These are phyloP conservation scores for Carnegiea gigantea DNA, from an alignment of 179 eudicot species.

Conservation along the genomic window DNA sequence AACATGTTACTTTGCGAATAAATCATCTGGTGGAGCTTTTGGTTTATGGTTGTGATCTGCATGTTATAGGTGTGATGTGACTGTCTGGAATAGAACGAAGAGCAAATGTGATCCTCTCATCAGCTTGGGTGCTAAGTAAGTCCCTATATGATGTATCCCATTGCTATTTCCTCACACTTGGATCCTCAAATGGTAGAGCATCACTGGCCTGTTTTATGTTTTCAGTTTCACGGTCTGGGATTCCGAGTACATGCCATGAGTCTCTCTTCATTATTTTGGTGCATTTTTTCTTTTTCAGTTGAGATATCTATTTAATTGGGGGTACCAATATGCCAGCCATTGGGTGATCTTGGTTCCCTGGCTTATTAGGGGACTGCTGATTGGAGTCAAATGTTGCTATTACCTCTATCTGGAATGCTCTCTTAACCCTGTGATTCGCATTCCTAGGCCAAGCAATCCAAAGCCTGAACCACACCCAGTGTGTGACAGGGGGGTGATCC, in stretches of 20 bases:
- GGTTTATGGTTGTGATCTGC: background rate
- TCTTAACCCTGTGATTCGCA: background rate
- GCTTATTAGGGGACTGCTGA: background rate
- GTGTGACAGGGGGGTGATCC: background rate
- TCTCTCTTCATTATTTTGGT: background rate
- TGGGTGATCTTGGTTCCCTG: background rate
- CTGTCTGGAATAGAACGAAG: slow-evolving; percentile 96
- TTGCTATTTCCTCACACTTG: background rate
- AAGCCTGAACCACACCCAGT: background rate
- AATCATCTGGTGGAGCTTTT: slow-evolving; percentile 8
- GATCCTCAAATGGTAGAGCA: background rate
- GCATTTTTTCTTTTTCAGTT: background rate
- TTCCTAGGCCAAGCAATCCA: background rate
- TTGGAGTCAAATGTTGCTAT: background rate
- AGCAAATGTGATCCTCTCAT: slow-evolving; percentile 95
- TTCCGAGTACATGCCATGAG: background rate
- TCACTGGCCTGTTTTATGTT: background rate
- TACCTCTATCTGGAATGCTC: background rate
- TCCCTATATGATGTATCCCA: slow-evolving; percentile 10
- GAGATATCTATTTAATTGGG: background rate
- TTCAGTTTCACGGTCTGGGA: background rate
- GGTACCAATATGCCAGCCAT: background rate
- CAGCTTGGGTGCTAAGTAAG: slow-evolving; percentile 94
- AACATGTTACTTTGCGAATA: background rate
- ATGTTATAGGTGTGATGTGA: slow-evolving; percentile 69